Conservation (phyloP, 2,329 filamentous ascomycete species). For the Pseudohalonectria lignicola region DNA sequence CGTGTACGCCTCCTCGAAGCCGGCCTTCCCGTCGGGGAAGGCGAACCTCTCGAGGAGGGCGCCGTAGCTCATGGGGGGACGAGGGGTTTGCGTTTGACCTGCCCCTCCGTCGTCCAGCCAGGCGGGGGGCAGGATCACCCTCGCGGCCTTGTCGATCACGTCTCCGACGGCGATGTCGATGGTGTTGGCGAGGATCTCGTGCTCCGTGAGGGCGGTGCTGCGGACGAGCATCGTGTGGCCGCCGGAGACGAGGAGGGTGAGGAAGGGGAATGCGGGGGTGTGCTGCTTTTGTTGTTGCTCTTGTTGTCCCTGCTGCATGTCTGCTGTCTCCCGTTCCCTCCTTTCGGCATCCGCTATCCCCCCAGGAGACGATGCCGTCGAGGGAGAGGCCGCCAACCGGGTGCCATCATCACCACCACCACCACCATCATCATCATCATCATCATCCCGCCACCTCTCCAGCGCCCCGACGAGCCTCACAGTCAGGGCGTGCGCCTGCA, state of each 20-base stretch:
- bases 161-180: constrained; percentile 83
- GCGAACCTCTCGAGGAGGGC: constrained; percentile 70
- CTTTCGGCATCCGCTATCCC: too few species aligned
- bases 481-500: constrained; percentile 93
- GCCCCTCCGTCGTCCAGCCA: too few species aligned
- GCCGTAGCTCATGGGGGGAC: too few species aligned
- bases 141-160: constrained; percentile 77
- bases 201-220: constrained; percentile 55
- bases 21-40: constrained; percentile 38
- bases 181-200: constrained; percentile 62
- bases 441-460: constrained; percentile 9
- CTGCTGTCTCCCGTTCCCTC: background rate
- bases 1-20: constrained; percentile 15
- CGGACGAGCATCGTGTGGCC: constrained; percentile 83
- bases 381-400: too few species aligned
- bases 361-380: too few species aligned
- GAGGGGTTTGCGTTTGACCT: too few species aligned
- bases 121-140: constrained; percentile 57
- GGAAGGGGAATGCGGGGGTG: constrained; percentile 63
- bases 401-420: background rate
- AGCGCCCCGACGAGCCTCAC: constrained; percentile 64
- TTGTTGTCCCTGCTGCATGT: background rate
- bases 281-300: background rate
- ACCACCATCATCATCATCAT: too few species aligned
- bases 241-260: constrained; percentile 82